These are phyloP conservation scores for Amylostereum areolatum DNA, from an alignment of 1,284 basidiomycete genomes.

Conservation along the genomic window DNA sequence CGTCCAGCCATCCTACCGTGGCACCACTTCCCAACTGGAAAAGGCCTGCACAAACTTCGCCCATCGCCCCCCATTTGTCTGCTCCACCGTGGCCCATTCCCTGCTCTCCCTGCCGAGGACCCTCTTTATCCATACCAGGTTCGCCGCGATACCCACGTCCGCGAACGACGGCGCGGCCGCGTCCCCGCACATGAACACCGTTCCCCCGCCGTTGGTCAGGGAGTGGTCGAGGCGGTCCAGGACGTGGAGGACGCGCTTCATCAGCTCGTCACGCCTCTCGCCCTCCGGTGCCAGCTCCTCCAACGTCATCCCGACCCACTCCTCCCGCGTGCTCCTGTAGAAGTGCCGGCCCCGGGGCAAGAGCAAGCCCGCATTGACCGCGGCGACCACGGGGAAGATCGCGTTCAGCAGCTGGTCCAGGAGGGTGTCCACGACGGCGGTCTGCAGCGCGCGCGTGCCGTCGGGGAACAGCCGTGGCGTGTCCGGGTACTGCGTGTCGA, in stretches of 20 bases:
- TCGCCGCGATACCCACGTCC: conserved; percentile 28
- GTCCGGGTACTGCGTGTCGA: neutral
- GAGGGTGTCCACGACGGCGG: neutral
- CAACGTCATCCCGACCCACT: conserved; percentile 25
- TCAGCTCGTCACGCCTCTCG: conserved; percentile 16
- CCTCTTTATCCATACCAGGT: conserved; percentile 25
- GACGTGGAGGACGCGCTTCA: conserved; percentile 24
- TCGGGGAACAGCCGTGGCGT: neutral
- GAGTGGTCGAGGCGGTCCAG: conserved; percentile 24
- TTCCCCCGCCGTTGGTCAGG: conserved; percentile 22
- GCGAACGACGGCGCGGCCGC: conserved; percentile 22
- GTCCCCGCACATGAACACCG: conserved; percentile 21
- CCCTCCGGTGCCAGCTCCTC: conserved; percentile 28
- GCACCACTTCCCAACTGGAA: conserved; percentile 20
- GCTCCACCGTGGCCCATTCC: conserved; percentile 29
- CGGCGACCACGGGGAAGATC: no score
- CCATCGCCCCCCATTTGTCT: conserved; percentile 36
- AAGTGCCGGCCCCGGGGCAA: conserved; percentile 14
- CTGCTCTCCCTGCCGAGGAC: conserved; percentile 23
- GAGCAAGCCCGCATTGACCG: no score
- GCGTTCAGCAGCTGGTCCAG: no score
- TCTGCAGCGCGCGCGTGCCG: neutral
- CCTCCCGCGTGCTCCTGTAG: conserved; percentile 31
- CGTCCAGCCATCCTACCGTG: no score
- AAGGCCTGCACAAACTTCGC: conserved; percentile 25